Evolutionary conservation across 805 yeast genomes (phyloP).

Genomic region (Yarrowia sp.): DNA sequence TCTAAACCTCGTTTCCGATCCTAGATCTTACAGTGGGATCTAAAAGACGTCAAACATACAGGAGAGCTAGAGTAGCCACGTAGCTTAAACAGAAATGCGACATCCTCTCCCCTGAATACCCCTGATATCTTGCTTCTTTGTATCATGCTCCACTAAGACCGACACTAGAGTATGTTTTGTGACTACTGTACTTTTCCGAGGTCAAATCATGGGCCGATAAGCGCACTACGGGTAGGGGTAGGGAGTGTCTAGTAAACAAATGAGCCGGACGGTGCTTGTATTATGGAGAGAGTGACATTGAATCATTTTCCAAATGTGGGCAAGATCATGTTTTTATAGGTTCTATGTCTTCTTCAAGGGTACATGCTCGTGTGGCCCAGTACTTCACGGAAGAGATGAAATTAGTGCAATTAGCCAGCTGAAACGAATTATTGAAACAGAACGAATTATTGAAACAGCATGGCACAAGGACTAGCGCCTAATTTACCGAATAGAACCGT

Average conservation of each 20-base stretch:
- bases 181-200: background rate
- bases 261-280: background rate
- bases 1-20: too few relatives aligned
- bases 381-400: too few relatives aligned
- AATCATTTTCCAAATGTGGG: background rate
- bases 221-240: background rate
- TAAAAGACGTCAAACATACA: too few relatives aligned
- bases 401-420: too few relatives aligned
- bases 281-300: background rate
- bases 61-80: background rate
- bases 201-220: conserved; percentile 1
- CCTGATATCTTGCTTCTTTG: conserved; percentile 2
- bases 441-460: background rate
- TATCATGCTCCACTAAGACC: background rate
- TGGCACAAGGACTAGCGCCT: background rate
- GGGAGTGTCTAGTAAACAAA: background rate
- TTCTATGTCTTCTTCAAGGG: too few relatives aligned
- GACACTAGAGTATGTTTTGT: background rate
- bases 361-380: too few relatives aligned
- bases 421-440: background rate
- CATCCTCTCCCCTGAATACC: background rate
- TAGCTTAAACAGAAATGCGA: background rate
- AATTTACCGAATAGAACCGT: background rate
- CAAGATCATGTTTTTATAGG: too few relatives aligned
- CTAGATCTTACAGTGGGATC: too few relatives aligned